Base-by-base conservation (phyloP, 1,139 yeast genomes). In the Saccharomycopsis crataegensis region DNA sequence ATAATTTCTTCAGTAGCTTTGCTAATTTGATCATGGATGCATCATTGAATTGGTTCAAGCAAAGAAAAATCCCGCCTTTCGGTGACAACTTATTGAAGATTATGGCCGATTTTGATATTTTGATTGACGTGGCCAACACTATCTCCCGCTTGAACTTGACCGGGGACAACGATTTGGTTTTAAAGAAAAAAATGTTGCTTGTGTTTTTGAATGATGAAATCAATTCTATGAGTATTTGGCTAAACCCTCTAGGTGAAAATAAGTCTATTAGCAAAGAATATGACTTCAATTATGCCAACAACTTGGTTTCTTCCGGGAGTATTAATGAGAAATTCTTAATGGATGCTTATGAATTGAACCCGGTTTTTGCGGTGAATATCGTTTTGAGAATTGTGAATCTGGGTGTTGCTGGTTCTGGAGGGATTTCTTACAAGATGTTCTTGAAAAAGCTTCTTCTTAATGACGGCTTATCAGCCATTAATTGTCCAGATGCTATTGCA, bases 71-170 rank as follows among this genome's bases (percentile, higher is more conserved):
- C 16, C 86, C 85, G 73, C 96, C 99, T 8, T 90, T 77, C 70
- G 98, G 98, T 1, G 85, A 91, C 11, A 89, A 91, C 65, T 74
- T 79, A 48, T 70, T 88, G 60, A 82, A 83, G 64, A 80, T 84
- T 49, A 81, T 81, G 60, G 80, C 90, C 2, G 96, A 90, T 62
- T 75, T 78, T 60, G 73, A 77, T 6, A 68, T 84, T 51, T 71
- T 91, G 61, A 70, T 73, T 48, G 80, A 78, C 34, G 75, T 83
- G 16, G 80, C 82, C 6, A 59, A 61, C 6, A 60, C 59, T 11
- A 54, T 74, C 17, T 61, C 60, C 7, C 49, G 59, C 52, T 11
- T 69, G 61, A 51, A 65, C 65, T 42, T 70, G 62, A 51, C 54
- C 12, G 58, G 48, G 7, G 17, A 17, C 14, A 65, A 62, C 9